Base-by-base conservation (phyloP, 2,329 filamentous ascomycete genomes). In the Exophiala dermatitidis region DNA sequence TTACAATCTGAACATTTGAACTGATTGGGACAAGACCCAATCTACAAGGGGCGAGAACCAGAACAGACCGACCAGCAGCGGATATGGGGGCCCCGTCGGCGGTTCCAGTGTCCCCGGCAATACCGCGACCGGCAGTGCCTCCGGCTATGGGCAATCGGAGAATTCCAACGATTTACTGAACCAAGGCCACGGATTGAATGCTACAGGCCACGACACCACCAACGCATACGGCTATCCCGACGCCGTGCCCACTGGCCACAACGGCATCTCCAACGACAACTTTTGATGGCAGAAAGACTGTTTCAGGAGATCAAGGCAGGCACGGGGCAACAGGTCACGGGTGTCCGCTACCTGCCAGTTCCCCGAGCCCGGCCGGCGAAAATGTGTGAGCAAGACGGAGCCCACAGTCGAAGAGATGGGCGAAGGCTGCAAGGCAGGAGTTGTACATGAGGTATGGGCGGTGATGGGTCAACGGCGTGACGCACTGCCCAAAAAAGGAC, bases 41-140 rank as follows among this genome's bases (percentile, higher is more conserved):
- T 86, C 88, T 63, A 85, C 86, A 71, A 78, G 85, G 63, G 83
- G 83, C 51, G 77, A 80, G 58, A 81, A 80, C 68, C 80, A 82
- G 70, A 77, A 76, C 69, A 78, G 80, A 66, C 77, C 77, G 57
- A 65, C 73, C 51, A 74, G 73, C 67, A 75, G 73, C 63, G 73
- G 72, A 28, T 61, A 61, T 52, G 71, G 70, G 34, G 69, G 69
- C 19, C 68, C 68, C 6, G 68, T 69, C 42, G 69, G 69, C 34
- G 68, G 67, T 46, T 57, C 65, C 48, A 62, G 61, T 52, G 62
- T 63, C 48, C 64, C 58, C 26, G 61, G 65, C 47, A 64, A 65
- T 55, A 56, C 66, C 53, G 62, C 67, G 54, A 57, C 68, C 48
- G 56, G 65, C 6, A 62, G 63, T 47, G 59, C 66, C 31, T 61